Percentiles rank a stretch among this genome's conserved stretches.
Evolutionary conservation across 1,284 basidiomycete genomes (phyloP).

Genomic region (Bjerkandera adusta): DNA sequence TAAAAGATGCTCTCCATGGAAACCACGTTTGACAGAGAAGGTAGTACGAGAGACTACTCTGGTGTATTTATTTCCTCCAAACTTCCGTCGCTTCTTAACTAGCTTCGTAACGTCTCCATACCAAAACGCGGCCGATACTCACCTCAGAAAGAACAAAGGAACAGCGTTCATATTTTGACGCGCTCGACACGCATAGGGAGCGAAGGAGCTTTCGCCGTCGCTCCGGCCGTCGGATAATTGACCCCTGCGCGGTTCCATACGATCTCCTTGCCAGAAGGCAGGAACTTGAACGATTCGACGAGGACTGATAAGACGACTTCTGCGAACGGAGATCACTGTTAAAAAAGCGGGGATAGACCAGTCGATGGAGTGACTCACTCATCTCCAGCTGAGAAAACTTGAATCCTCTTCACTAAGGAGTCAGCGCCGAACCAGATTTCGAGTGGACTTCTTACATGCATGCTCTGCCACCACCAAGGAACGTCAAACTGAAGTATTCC

Average conservation of each 20-base stretch:
- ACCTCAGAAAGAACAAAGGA: too few relatives aligned
- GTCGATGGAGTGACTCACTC: conserved; percentile 9
- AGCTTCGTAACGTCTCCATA: too few relatives aligned
- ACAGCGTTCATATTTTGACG: too few relatives aligned
- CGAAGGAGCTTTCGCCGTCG: not conserved
- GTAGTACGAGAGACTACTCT: too few relatives aligned
- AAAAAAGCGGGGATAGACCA: not conserved
- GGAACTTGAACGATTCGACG: conserved; percentile 15
- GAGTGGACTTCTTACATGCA: conserved; percentile 28
- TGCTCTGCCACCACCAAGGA: conserved; percentile 14
- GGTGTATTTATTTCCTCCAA: too few relatives aligned
- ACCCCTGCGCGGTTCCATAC: conserved; percentile 15
- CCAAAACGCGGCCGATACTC: too few relatives aligned
- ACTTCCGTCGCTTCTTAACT: too few relatives aligned
- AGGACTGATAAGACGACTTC: conserved; percentile 19
- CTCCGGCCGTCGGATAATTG: conserved; percentile 13
- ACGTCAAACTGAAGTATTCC: conserved; percentile 4
- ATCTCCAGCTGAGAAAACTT: conserved; percentile 20
- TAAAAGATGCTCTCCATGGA: too few relatives aligned
- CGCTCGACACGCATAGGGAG: not conserved
- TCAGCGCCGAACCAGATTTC: not conserved
- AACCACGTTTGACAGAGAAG: too few relatives aligned
- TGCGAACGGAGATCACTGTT: not conserved
- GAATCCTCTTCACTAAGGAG: conserved; percentile 13
- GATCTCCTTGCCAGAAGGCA: conserved; percentile 7